Base-by-base conservation (phyloP, 805 yeast species). In the Yarrowia bubula region DNA sequence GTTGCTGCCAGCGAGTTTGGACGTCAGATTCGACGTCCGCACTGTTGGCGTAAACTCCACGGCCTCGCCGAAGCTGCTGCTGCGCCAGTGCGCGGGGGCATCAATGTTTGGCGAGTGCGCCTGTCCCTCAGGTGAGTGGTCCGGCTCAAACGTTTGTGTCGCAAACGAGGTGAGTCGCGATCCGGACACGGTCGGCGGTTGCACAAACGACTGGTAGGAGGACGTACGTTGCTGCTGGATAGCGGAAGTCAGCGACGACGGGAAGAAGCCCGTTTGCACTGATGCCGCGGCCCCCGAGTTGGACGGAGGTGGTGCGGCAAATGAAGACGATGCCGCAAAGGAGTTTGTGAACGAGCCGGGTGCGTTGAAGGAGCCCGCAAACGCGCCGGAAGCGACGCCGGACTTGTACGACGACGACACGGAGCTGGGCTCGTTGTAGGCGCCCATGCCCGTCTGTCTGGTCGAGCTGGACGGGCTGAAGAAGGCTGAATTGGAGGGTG, bases 231-330 rank as follows among this genome's bases (percentile, higher is more conserved):
- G 61, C 17, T 55, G 61, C 38, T 55, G 61, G 47, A 55, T 28
- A 31, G 42, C 15, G 17, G 61, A 55, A 28, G 79, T 75, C 53
- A 76, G 68, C 39, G 76, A 66, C 13, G 77, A 74, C 13, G 72
- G 68, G 10, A 71, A 64, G 14, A 66, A 58, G 22, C 51, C 50
- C 14, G 55, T 22, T 33, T 38, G 65, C 69, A 71, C 47, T 71
- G 68, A 13, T 69, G 57, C 31, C 32, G 10, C 14, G 51, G 32
- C 9, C 7, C 51, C 51, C 2, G 51, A 47, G 3, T 9, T 37
- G 4, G 51, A 11, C 9, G 58, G 33, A 2, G 55, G n/a, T 14
- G 58, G 31, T 4, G 57, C 43, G 9, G 42, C 57, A 37, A 28
- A 51, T n/a, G 60, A 14, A 41, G 44, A 41, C 14, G 44, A 14